A percentile compares a stretch with the other conserved stretches of the same genome.
Conservation (phyloP, 768 basidiomycete species). For the Pleurotus tuber-regium region DNA sequence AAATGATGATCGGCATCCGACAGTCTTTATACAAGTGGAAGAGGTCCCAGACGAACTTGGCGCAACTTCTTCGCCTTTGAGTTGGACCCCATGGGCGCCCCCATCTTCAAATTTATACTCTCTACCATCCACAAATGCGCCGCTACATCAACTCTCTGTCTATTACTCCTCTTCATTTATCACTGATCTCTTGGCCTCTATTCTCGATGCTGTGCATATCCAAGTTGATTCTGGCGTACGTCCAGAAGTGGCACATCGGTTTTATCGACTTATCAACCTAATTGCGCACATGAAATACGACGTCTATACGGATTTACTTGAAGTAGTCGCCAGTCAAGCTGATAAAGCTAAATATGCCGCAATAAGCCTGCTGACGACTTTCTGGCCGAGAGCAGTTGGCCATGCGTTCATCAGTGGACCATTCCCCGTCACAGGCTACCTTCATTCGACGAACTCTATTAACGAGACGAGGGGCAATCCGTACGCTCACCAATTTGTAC, state of each 20-base stretch:
- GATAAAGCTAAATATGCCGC: conserved; percentile 53
- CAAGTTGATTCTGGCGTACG: conserved; percentile 23
- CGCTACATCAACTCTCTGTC: conserved; percentile 49
- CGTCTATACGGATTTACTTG: conserved; percentile 66
- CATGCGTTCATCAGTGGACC: conserved; percentile 61
- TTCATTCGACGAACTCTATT: conserved; percentile 19
- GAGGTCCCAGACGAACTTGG: conserved; percentile 32
- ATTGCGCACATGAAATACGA: conserved; percentile 63
- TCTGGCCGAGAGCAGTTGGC: conserved; percentile 71
- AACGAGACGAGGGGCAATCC: conserved; percentile 22
- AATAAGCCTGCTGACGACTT: conserved; percentile 49
- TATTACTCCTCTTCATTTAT: conserved; percentile 64
- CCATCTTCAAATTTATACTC: conserved; percentile 14
- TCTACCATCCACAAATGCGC: conserved; percentile 53
- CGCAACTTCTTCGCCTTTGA: conserved; percentile 6
- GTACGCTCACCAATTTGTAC: conserved; percentile 62
- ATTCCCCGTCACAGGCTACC: conserved; percentile 37
- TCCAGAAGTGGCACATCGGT: conserved; percentile 40
- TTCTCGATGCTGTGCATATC: conserved; percentile 57
- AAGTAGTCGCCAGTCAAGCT: conserved; percentile 67
- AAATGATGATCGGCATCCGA: conserved; percentile 20
- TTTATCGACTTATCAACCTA: conserved; percentile 52
- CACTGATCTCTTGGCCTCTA: conserved; percentile 57
- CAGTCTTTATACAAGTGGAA: conserved; percentile 63
- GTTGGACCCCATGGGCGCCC: conserved; percentile 29